Percentiles rank a stretch among this genome's conserved stretches.
Evolutionary conservation across 1,284 basidiomycete species (phyloP).

Genomic region (Ceratobasidium sp.): DNA sequence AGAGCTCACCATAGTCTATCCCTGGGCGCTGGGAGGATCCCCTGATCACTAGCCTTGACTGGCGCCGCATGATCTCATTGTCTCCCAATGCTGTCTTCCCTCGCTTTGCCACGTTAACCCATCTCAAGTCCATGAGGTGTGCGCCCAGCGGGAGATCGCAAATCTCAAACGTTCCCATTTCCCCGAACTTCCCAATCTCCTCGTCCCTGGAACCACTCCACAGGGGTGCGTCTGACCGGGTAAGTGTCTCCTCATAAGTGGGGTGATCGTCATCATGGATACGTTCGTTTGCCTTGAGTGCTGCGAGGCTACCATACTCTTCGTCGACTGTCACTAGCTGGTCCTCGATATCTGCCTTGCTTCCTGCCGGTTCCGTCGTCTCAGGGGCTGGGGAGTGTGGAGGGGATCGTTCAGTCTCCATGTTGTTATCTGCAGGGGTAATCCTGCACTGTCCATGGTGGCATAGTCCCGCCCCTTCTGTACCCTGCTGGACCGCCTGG

Average conservation of each 20-base stretch:
- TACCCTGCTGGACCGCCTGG: no score
- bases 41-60: slow-evolving; percentile 55
- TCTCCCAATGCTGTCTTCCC: no score
- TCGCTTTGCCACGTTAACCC: slow-evolving; percentile 52
- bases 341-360: no score
- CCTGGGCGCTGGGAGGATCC: slow-evolving; percentile 55
- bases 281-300: no score
- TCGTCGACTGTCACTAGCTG: no score
- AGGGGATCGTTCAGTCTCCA: no score
- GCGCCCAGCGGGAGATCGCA: not conserved
- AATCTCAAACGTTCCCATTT: not conserved
- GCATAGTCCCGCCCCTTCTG: no score
- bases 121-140: slow-evolving; percentile 39
- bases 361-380: no score
- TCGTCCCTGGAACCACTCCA: not conserved
- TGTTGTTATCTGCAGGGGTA: no score
- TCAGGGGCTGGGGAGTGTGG: no score
- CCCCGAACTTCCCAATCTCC: not conserved
- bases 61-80: slow-evolving; percentile 50
- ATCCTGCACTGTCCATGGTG: no score
- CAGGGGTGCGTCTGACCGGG: not conserved
- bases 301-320: no score
- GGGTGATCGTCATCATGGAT: slow-evolving; percentile 3
- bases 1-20: slow-evolving; percentile 52
- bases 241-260: not conserved